Evolutionary conservation across 1,284 basidiomycete species (phyloP), one percentile per base, ranked within the genome.

Genomic region (Tilletiopsis washingtonensis): DNA sequence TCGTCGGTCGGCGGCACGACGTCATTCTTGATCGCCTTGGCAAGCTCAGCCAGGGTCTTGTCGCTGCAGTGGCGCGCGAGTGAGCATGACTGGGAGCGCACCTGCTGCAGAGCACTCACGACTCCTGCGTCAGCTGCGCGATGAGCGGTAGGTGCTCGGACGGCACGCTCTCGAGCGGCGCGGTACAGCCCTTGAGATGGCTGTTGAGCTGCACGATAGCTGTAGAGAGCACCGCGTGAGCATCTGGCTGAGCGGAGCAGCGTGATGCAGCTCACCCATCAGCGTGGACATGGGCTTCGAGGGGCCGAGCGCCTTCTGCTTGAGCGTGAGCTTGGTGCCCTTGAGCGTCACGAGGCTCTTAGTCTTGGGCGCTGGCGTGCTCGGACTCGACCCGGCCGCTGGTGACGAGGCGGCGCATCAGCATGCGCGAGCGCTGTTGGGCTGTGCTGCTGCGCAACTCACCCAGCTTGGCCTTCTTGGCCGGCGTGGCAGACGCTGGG

Each of bases 261-360:
- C 6, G 25, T 9, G 12, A 4, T 14, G 40, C 21, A 39, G 5
- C 3, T 4, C 20, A 15, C 5, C 70, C 80, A 49, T 52, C 68
- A 91, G 79, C 5, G 86, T 86, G 64, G 88, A 84, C 25, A 84
- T 84, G 60, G 82, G 79, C 65, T 85, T 84, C 68, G 87, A 83
- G 49, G 86, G 81, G 0, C 82, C 81, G 38, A 86, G 66, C 2
- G 79, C 75, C 72, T 86, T 90, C 76, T 91, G 88, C 72, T 81
- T 86, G 64, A 88, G 81, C 3, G 81, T 60, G 1, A 87, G 78
- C 69, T 84, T 90, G 27, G 84, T 84, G 68, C 84, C 67, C 53
- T 72, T 74, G 53, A 76, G 62, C 29, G 59, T 57, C 36, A 75
- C 71, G 40, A 74, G 47, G 12, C 17, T 11, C 32, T 34, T 11